Conservation (phyloP, 495 filamentous ascomycete genomes). For the Mytilinidion resinicola region DNA sequence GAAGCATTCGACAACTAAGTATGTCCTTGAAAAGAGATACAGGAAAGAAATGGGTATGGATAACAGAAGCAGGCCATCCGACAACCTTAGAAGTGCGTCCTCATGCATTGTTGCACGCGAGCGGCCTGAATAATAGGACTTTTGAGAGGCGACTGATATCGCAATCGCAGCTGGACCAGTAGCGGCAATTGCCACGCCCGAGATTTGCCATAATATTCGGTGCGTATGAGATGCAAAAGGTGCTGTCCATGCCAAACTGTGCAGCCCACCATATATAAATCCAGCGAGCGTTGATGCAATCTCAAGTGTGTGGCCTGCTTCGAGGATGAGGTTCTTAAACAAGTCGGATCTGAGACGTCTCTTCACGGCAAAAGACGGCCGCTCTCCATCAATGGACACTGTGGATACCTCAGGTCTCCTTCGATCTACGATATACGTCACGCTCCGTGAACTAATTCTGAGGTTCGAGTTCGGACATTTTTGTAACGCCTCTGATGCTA, state of each 20-base stretch:
- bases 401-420: too few relatives aligned
- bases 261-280: background rate
- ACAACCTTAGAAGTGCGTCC: too few relatives aligned
- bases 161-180: background rate
- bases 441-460: too few relatives aligned
- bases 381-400: too few relatives aligned
- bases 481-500: too few relatives aligned
- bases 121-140: background rate
- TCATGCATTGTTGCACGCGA: too few relatives aligned
- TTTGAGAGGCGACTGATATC: background rate
- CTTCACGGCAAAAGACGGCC: too few relatives aligned
- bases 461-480: too few relatives aligned
- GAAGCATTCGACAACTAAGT: background rate
- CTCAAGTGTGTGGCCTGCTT: background rate
- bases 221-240: background rate
- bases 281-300: background rate
- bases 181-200: background rate
- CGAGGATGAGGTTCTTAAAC: background rate
- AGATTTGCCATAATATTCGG: background rate
- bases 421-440: too few relatives aligned
- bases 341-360: background rate
- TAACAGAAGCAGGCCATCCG: background rate
- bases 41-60: background rate
- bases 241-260: background rate
- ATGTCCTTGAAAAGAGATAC: background rate